Conservation (phyloP, 2,329 filamentous ascomycete species). For the Phialophora verrucosa region DNA sequence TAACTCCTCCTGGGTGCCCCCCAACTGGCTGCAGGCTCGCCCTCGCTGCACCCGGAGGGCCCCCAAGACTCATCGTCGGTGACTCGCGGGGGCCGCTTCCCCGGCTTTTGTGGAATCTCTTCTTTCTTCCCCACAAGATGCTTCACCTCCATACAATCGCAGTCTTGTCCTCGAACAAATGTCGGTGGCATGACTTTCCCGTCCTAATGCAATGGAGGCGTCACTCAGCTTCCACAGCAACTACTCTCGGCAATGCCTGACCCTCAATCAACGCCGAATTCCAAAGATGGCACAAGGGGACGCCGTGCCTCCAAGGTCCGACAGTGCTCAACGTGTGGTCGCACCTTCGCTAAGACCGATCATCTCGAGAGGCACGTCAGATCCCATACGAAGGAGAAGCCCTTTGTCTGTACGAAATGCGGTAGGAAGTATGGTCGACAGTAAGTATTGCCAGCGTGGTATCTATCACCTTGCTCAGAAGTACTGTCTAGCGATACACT, state of each 20-base stretch:
- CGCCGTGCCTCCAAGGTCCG: conserved; percentile 29
- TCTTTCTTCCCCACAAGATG: background rate
- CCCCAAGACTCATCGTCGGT: background rate
- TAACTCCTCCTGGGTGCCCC: too few species aligned
- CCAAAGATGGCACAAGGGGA: conserved; percentile 22
- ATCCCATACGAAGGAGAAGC: conserved; percentile 45
- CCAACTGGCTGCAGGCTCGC: background rate
- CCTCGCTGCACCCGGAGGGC: too few species aligned
- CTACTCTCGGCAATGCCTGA: conserved; percentile 19
- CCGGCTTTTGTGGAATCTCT: background rate
- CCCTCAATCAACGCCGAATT: background rate
- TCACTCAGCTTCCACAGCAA: background rate
- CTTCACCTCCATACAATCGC: background rate
- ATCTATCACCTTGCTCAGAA: background rate
- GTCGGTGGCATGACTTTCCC: background rate
- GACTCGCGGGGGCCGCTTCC: background rate
- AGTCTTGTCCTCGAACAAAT: background rate
- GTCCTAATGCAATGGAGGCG: conserved; percentile 8
- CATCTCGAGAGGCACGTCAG: conserved; percentile 45
- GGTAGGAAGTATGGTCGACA: conserved; percentile 35
- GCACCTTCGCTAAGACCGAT: conserved; percentile 43
- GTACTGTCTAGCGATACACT: conserved; percentile 31
- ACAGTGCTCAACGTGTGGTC: conserved; percentile 36
- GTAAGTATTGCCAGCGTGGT: conserved; percentile 22
- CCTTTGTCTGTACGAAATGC: conserved; percentile 39